Conservation (phyloP, 345 rosid genomes). For the Bruguiera gymnorhiza region DNA sequence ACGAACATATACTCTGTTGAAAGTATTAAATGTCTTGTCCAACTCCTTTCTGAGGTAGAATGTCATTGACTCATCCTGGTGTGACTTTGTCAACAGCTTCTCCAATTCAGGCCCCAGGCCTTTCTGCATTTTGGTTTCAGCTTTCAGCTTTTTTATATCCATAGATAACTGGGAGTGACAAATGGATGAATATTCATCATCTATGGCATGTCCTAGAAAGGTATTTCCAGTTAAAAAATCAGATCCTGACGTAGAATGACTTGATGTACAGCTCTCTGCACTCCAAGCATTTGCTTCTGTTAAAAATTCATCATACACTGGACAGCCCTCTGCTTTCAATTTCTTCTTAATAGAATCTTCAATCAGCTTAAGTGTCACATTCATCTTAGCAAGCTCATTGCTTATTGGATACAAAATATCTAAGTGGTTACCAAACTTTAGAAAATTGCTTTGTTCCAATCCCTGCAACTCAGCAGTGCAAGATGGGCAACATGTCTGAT, state of each 20-base stretch:
- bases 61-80: conserved; percentile 16
- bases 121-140: conserved; percentile 23
- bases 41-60: conserved; percentile 41
- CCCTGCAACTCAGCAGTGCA: conserved; percentile 10
- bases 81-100: conserved; percentile 11
- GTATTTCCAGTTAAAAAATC: conserved; percentile 41
- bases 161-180: conserved; percentile 13
- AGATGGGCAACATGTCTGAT: conserved; percentile 9
- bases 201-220: conserved; percentile 23
- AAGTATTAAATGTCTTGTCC: conserved; percentile 32
- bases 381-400: conserved; percentile 40
- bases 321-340: conserved; percentile 18
- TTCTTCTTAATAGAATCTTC: conserved; percentile 34
- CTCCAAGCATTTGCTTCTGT: conserved; percentile 45
- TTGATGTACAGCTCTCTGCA: conserved; percentile 45
- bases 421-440: conserved; percentile 30
- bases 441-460: conserved; percentile 14
- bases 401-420: conserved; percentile 40
- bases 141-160: conserved; percentile 19
- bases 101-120: conserved; percentile 22
- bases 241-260: conserved; percentile 33
- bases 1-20: conserved; percentile 32
- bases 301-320: conserved; percentile 32
- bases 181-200: conserved; percentile 10
- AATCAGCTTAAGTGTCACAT: conserved; percentile 32